phyloP scores from a whole-genome alignment of 139 green algal genomes.

The Nannochloris sp. region DNA sequence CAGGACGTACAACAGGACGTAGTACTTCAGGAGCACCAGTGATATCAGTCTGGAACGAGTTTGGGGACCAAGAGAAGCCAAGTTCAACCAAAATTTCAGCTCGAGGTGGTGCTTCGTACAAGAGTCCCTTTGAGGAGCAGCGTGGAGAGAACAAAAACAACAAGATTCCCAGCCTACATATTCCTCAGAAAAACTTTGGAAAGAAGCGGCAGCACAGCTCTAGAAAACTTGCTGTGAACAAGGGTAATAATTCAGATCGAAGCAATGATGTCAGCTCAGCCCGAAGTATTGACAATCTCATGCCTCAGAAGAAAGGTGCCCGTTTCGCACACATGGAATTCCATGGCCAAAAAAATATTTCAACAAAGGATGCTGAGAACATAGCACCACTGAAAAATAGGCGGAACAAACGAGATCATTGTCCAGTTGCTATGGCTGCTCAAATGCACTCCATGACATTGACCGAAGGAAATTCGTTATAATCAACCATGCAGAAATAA shows the following conservation, averaged over 20 bases:
- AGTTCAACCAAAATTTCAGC: neutral
- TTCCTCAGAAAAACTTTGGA: neutral
- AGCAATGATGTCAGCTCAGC: conserved; percentile 1
- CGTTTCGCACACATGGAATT: conserved; percentile 1
- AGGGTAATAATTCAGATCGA: neutral
- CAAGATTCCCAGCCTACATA: neutral
- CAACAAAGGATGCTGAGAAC: conserved; percentile 1
- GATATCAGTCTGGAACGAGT: neutral
- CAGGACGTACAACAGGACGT: too few relatives aligned
- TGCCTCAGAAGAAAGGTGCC: conserved; percentile 5
- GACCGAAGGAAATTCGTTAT: neutral
- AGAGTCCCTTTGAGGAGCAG: conserved; percentile 1
- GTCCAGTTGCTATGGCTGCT: conserved; percentile 1
- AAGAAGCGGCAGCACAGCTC: conserved; percentile 14
- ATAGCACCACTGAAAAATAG: neutral
- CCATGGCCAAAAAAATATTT: neutral
- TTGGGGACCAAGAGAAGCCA: neutral
- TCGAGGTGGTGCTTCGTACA: neutral
- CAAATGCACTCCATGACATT: conserved; percentile 10
- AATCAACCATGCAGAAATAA: neutral
- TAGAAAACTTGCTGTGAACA: neutral
- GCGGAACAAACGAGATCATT: neutral
- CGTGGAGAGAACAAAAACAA: neutral
- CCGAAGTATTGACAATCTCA: conserved; percentile 4
- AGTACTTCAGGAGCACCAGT: too few relatives aligned